These are phyloP conservation scores for Sonneratia caseolaris DNA, from an alignment of 345 rosid genomes.

Conservation along the genomic window DNA sequence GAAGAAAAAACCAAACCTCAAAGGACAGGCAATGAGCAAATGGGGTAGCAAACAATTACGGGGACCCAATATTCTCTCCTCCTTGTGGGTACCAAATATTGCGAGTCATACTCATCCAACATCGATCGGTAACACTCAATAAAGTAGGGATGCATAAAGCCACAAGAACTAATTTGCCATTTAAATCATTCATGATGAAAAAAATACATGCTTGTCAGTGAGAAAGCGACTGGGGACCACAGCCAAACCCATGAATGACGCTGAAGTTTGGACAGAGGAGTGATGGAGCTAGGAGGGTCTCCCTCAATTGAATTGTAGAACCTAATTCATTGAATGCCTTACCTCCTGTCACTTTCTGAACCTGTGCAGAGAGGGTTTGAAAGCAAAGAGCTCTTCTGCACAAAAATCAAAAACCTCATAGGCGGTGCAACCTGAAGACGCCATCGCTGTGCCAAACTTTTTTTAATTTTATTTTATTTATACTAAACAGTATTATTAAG, in stretches of 20 bases:
- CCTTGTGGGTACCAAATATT: too few relatives aligned
- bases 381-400: background rate
- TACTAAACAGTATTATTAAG: too few relatives aligned
- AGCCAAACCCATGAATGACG: background rate
- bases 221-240: background rate
- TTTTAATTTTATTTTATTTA: background rate
- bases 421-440: background rate
- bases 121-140: too few relatives aligned
- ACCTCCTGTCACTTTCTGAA: constrained; percentile 12
- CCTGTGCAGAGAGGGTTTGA: background rate
- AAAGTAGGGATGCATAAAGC: too few relatives aligned
- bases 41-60: too few relatives aligned
- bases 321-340: constrained; percentile 18
- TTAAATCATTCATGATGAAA: too few relatives aligned
- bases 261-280: background rate
- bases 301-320: constrained; percentile 14
- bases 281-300: constrained; percentile 3
- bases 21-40: background rate
- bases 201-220: too few relatives aligned
- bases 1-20: background rate
- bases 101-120: too few relatives aligned
- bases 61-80: too few relatives aligned
- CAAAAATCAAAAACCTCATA: background rate
- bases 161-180: too few relatives aligned
- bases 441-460: background rate